phyloP scores from a whole-genome alignment of 2,329 filamentous ascomycete genomes.

The Penicillium sp. region DNA sequence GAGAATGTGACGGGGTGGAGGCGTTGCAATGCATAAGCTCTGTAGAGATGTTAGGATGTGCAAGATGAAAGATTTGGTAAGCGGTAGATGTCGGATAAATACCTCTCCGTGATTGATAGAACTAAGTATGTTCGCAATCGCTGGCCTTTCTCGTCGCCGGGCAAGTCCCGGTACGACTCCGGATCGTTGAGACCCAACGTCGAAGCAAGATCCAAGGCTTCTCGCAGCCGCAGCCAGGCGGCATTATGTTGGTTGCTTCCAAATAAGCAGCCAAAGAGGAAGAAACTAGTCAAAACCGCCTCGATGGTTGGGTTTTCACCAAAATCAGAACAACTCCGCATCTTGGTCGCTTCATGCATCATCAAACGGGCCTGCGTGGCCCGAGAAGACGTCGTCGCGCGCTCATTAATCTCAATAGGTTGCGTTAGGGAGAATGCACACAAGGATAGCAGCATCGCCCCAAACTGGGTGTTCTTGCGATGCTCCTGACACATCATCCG shows the following conservation, averaged over 20 bases:
- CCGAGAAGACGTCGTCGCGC: slow-evolving; percentile 36
- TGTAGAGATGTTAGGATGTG: slow-evolving; percentile 8
- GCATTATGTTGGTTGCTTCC: slow-evolving; percentile 72
- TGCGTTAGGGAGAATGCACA: slow-evolving; percentile 49
- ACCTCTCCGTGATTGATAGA: slow-evolving; percentile 41
- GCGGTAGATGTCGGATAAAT: background rate
- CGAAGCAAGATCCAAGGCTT: slow-evolving; percentile 56
- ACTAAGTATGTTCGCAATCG: slow-evolving; percentile 40
- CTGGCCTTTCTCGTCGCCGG: slow-evolving; percentile 42
- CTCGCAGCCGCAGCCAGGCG: slow-evolving; percentile 75
- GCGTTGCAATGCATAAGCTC: slow-evolving; percentile 47
- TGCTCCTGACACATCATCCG: slow-evolving; percentile 47
- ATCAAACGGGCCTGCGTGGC: slow-evolving; percentile 44
- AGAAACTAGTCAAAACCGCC: slow-evolving; percentile 67
- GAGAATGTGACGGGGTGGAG: slow-evolving; percentile 47
- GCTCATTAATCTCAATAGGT: slow-evolving; percentile 47
- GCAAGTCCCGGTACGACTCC: slow-evolving; percentile 38
- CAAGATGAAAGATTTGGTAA: too few relatives aligned
- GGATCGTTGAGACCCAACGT: slow-evolving; percentile 45
- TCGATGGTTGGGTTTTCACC: slow-evolving; percentile 45
- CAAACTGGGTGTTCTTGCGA: slow-evolving; percentile 45
- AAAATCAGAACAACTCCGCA: slow-evolving; percentile 46
- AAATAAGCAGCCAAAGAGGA: slow-evolving; percentile 72
- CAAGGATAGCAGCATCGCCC: slow-evolving; percentile 45
- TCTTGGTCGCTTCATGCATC: slow-evolving; percentile 47